Conservation (phyloP, 2,329 filamentous ascomycete genomes). For the Triangularia setosa region DNA sequence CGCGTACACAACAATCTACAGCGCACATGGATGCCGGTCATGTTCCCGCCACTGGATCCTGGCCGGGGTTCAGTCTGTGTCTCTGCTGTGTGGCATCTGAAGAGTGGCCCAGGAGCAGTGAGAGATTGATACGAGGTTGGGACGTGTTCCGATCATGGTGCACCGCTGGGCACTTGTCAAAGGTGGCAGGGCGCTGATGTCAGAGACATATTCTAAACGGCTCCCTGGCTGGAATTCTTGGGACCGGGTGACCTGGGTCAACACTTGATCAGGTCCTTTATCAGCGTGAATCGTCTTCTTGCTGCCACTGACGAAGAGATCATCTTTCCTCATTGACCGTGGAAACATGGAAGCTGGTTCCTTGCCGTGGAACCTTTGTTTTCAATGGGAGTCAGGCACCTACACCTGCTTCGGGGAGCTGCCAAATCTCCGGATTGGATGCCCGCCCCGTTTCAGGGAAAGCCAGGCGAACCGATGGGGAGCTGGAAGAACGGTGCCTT, state of each 20-base stretch:
- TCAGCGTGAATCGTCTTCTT: background rate
- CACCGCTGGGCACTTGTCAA: background rate
- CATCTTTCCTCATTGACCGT: background rate
- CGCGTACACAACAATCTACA: background rate
- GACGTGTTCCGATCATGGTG: background rate
- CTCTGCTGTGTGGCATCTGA: background rate
- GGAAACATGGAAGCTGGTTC: background rate
- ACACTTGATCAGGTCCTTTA: background rate
- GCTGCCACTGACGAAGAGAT: too few species aligned
- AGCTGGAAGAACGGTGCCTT: background rate
- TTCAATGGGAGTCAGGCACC: background rate
- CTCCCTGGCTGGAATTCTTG: background rate
- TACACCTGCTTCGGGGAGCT: background rate
- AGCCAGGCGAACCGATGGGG: background rate
- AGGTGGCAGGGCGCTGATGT: background rate
- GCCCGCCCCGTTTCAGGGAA: slow-evolving; percentile 6
- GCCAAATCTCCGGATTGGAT: slow-evolving; percentile 2
- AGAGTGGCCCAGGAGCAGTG: background rate
- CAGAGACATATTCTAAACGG: background rate
- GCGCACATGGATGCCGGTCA: background rate
- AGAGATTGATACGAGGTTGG: background rate
- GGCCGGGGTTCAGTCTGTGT: background rate
- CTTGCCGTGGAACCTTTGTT: background rate
- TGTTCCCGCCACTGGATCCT: background rate
- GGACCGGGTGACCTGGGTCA: background rate